Conservation (phyloP, 345 rosid species). For the Acer saccharum region DNA sequence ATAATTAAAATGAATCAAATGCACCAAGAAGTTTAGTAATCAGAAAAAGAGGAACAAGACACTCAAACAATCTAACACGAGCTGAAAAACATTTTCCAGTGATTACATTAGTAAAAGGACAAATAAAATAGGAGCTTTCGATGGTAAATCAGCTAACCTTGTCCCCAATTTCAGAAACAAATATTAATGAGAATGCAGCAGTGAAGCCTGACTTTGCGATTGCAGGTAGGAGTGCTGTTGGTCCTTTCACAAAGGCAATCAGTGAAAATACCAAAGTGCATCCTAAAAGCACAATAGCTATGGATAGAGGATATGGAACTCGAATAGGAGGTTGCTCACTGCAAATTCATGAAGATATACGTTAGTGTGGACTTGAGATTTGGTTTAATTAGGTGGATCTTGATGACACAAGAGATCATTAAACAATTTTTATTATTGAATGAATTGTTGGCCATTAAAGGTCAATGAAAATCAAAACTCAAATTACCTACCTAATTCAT, state of each 20-base stretch:
- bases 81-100: not conserved
- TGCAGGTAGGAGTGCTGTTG: conserved; percentile 74
- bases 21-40: not conserved
- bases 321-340: conserved; percentile 61
- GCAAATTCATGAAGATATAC: conserved; percentile 38
- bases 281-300: conserved; percentile 69
- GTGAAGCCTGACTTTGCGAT: conserved; percentile 94
- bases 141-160: conserved; percentile 54
- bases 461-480: not conserved
- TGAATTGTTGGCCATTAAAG: not conserved
- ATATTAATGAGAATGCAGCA: conserved; percentile 93
- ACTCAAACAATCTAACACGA: not conserved
- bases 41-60: not conserved
- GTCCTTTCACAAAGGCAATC: conserved; percentile 73
- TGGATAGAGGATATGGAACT: conserved; percentile 75
- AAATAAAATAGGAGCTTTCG: not conserved
- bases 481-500: not conserved
- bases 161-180: conserved; percentile 98
- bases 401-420: not conserved
- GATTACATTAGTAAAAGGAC: not conserved
- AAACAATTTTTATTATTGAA: not conserved
- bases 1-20: conserved; percentile 2
- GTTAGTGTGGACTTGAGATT: not conserved
- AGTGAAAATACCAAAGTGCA: conserved; percentile 73
- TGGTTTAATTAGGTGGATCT: not conserved